Percentiles rank a stretch among this genome's conserved stretches.
These are phyloP conservation scores for Vigna hirtella DNA, from an alignment of 306 rosid species.

Conservation along the genomic window DNA sequence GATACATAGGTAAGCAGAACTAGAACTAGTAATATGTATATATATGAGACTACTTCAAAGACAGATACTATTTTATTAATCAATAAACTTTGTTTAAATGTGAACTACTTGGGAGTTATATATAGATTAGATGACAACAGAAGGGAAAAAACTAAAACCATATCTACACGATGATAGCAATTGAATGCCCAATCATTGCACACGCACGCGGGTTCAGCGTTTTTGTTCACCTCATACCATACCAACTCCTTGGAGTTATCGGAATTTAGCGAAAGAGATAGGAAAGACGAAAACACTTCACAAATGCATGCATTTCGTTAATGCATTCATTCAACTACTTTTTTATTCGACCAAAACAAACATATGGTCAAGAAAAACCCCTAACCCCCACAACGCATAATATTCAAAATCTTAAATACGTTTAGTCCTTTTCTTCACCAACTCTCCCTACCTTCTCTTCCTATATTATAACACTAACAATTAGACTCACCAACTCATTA, in stretches of 20 bases:
- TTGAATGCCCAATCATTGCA: slow-evolving; percentile 33
- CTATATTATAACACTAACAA: slow-evolving; percentile 26
- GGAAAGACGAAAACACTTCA: not conserved
- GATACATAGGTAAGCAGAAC: too few relatives aligned
- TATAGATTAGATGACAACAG: not conserved
- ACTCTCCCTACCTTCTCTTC: slow-evolving; percentile 2
- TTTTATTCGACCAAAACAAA: slow-evolving; percentile 36
- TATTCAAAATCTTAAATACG: not conserved
- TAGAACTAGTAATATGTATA: too few relatives aligned
- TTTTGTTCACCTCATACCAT: not conserved
- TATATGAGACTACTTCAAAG: too few relatives aligned
- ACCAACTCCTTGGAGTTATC: slow-evolving; percentile 7
- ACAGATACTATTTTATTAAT: too few relatives aligned
- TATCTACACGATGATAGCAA: not conserved
- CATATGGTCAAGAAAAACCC: not conserved
- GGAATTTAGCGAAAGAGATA: slow-evolving; percentile 34
- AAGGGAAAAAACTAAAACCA: slow-evolving; percentile 19
- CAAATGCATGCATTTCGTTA: slow-evolving; percentile 19
- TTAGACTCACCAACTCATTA: slow-evolving; percentile 26
- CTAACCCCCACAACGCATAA: not conserved
- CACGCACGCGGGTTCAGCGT: slow-evolving; percentile 41
- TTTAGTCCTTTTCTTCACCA: slow-evolving; percentile 39
- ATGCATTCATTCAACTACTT: slow-evolving; percentile 28
- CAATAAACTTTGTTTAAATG: too few relatives aligned
- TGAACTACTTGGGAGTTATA: not conserved